Base-by-base conservation (phyloP, 2,329 filamentous ascomycete genomes). In the Cytospora piceicola region DNA sequence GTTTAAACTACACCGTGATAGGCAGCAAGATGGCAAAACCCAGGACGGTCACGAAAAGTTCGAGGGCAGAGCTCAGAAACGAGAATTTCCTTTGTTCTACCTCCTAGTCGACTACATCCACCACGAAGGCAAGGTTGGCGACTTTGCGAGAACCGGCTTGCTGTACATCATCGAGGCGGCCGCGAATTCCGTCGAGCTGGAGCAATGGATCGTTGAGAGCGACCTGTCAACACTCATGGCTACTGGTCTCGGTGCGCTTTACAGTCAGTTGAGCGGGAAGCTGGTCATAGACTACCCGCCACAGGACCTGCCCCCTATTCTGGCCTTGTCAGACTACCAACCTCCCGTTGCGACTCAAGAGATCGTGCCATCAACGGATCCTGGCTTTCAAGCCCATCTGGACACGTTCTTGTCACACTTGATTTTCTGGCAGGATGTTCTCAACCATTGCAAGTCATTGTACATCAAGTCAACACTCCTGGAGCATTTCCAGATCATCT, bases 151-250 rank as follows among this genome's bases (percentile, higher is more conserved):
- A 65, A 99, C 95, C 0, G 95, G 95, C 0, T 77, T 99, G 68
- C 83, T 99, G 9, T 99, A 99, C 78, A 92, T 99, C 67, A 97
- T 98, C 71, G 94, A 98, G 78, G 92, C 93, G 0, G 93, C 94
- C 0, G 94, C 93, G 0, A 90, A 88, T 70, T 96, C 93, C 0
- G 86, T 88, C 24, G 85, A 88, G 0, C 78, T 99, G 66, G 95
- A 99, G 79, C 91, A 93, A 73, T 99, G 95, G 95, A 92, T 99
- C 69, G 93, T 98, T 56, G 94, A 97, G 75, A 97, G 94, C 76
- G 95, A 99, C 75, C 82, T 99, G 61, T 95, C 95, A 15, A 98
- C 95, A 0, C 82, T 98, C 69, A 98, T 99, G 95, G 95, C 95
- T 4, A 98, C 93, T 0, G 95, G 95, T 0, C 80, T 99, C 0